Conservation (phyloP, 352 stramenopile species). For the Pythium sp. region DNA sequence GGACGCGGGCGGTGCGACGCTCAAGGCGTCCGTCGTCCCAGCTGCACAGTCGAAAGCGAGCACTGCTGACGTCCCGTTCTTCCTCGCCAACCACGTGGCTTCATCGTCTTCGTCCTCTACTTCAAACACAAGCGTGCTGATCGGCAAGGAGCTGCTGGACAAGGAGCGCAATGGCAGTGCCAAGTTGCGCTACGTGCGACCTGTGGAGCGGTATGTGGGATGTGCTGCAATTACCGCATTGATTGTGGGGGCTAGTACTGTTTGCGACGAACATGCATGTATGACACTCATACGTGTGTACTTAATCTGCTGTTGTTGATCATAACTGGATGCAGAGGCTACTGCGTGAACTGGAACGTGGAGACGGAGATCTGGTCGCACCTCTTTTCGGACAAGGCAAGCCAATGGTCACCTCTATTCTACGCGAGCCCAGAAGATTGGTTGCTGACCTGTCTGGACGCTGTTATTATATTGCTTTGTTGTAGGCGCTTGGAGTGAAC, state of each 20-base stretch:
- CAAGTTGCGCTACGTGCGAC: slow-evolving; percentile 43
- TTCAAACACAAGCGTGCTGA: slow-evolving; percentile 16
- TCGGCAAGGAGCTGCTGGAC: slow-evolving; percentile 49
- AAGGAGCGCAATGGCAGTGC: slow-evolving; percentile 52
- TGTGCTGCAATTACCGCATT: neutral
- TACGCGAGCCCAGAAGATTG: neutral
- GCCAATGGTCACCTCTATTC: neutral
- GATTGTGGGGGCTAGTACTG: neutral
- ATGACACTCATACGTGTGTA: neutral
- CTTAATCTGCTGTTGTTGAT: neutral
- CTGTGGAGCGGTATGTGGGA: slow-evolving; percentile 34
- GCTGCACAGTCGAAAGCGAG: neutral
- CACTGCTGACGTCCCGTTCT: slow-evolving; percentile 4
- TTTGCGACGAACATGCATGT: neutral
- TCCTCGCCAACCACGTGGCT: slow-evolving; percentile 57
- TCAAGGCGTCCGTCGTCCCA: slow-evolving; percentile 59
- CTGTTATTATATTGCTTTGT: neutral
- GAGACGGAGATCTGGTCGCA: slow-evolving; percentile 60
- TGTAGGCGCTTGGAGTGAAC: slow-evolving; percentile 46
- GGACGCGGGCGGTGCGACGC: slow-evolving; percentile 55
- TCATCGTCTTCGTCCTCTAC: slow-evolving; percentile 22
- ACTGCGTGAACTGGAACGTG: slow-evolving; percentile 82
- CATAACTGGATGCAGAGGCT: slow-evolving; percentile 37
- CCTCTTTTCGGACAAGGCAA: slow-evolving; percentile 45
- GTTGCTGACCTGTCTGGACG: neutral